Conservation (phyloP, 2,329 filamentous ascomycete species). For the Apiospora koreana region DNA sequence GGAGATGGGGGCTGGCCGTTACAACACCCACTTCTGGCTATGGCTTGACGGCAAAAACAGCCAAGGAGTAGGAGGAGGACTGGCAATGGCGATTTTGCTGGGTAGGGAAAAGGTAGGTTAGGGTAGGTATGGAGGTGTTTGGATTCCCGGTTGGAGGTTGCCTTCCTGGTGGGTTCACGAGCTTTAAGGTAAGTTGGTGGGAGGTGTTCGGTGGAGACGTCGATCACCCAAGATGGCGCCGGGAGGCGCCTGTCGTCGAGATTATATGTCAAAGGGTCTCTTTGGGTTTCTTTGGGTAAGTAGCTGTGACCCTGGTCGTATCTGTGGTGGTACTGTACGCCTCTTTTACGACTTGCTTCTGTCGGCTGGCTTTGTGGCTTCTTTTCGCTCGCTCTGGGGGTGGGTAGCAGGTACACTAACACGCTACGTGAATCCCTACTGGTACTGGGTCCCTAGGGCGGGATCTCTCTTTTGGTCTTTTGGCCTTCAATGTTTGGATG, state of each 20-base stretch:
- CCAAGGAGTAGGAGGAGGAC: neutral
- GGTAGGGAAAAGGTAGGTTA: conserved; percentile 10
- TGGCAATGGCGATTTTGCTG: neutral
- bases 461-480: conserved; percentile 14
- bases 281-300: no score
- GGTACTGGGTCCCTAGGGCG: conserved; percentile 16
- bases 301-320: conserved; percentile 14
- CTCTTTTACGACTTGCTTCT: conserved; percentile 15
- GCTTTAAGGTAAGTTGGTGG: conserved; percentile 24
- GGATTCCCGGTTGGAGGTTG: conserved; percentile 16
- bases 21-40: conserved; percentile 13
- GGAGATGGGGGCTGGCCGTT: conserved; percentile 14
- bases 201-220: conserved; percentile 32
- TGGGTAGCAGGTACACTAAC: neutral
- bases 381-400: neutral
- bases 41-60: conserved; percentile 9
- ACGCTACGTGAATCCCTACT: no score
- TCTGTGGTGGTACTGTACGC: conserved; percentile 8
- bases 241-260: conserved; percentile 33
- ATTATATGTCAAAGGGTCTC: conserved; percentile 32
- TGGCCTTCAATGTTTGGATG: no score
- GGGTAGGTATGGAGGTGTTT: conserved; percentile 5
- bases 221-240: conserved; percentile 31
- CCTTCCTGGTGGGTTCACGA: conserved; percentile 24
- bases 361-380: conserved; percentile 13